Conservation (phyloP, 257 asterid species). For the Leptodermis oblonga region DNA sequence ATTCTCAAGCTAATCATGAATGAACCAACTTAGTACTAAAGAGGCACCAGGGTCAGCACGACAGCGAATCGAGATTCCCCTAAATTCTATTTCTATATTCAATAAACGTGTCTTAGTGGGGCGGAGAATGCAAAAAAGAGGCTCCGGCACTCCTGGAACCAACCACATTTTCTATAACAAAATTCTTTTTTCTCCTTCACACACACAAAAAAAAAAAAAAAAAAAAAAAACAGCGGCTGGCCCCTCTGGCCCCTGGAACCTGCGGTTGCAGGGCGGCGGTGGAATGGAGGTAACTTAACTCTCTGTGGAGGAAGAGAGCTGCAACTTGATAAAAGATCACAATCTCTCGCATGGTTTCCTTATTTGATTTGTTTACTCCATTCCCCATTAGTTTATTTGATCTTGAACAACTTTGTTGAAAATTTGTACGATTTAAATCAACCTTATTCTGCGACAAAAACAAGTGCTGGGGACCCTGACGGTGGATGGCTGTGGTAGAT, state of each 20-base stretch:
- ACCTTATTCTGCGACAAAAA: constrained; percentile 17
- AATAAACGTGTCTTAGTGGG: constrained; percentile 28
- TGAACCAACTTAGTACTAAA: neutral
- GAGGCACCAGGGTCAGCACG: too few relatives aligned
- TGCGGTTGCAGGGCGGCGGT: neutral
- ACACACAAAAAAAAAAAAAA: constrained; percentile 33
- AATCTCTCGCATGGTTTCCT: constrained; percentile 15
- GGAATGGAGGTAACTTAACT: constrained; percentile 27
- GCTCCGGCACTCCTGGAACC: constrained; percentile 55
- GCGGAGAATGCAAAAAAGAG: constrained; percentile 6
- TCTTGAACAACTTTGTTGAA: neutral
- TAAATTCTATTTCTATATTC: too few relatives aligned
- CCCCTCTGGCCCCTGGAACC: neutral
- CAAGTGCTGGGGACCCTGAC: constrained; percentile 24
- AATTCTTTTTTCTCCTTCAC: constrained; percentile 17
- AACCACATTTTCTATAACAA: constrained; percentile 37
- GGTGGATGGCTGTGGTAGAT: constrained; percentile 20
- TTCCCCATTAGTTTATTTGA: neutral
- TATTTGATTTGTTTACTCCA: constrained; percentile 20
- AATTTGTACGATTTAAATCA: neutral
- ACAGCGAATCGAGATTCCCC: too few relatives aligned
- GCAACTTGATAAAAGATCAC: constrained; percentile 9
- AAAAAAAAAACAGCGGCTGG: too few relatives aligned
- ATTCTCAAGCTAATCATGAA: neutral
- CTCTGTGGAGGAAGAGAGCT: neutral